Percentiles rank a stretch among this genome's conserved stretches.
Evolutionary conservation across 1,284 basidiomycete species (phyloP).

Genomic region (Takashimella tepidaria): DNA sequence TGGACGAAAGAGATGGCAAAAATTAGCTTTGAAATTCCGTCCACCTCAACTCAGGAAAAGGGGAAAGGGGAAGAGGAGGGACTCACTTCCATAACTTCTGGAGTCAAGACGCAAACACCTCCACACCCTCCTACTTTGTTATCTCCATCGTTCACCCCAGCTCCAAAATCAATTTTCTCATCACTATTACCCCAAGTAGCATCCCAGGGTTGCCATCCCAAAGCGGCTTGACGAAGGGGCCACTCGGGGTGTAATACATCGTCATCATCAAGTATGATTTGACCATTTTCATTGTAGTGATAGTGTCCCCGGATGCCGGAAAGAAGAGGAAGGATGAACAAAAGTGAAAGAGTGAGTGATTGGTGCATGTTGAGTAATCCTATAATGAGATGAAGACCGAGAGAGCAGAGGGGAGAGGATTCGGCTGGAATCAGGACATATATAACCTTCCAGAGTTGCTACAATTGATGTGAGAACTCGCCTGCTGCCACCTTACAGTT

Average conservation of each 20-base stretch:
- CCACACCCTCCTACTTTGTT: constrained; percentile 7
- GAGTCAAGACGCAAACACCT: constrained; percentile 15
- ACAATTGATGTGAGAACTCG: no score
- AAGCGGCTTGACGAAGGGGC: constrained; percentile 11
- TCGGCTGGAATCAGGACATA: no score
- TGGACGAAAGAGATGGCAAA: background rate
- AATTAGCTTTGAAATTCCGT: no score
- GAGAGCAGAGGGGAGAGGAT: no score
- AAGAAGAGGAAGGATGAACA: background rate
- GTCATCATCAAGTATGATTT: background rate
- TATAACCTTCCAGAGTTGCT: no score
- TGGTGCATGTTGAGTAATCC: no score
- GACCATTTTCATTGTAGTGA: background rate
- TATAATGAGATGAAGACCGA: no score
- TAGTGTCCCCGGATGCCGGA: background rate
- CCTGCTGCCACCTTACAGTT: no score
- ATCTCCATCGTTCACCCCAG: background rate
- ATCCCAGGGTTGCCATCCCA: constrained; percentile 4
- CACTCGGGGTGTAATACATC: constrained; percentile 13
- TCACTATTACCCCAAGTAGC: background rate
- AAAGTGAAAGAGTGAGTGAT: background rate
- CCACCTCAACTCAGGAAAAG: no score
- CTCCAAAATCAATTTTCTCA: background rate
- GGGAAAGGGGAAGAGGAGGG: background rate
- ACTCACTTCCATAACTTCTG: constrained; percentile 17